Percentiles rank a stretch among this genome's conserved stretches.
phyloP scores from a whole-genome alignment of 2,329 filamentous ascomycete genomes.

The Exophiala mesophila region DNA sequence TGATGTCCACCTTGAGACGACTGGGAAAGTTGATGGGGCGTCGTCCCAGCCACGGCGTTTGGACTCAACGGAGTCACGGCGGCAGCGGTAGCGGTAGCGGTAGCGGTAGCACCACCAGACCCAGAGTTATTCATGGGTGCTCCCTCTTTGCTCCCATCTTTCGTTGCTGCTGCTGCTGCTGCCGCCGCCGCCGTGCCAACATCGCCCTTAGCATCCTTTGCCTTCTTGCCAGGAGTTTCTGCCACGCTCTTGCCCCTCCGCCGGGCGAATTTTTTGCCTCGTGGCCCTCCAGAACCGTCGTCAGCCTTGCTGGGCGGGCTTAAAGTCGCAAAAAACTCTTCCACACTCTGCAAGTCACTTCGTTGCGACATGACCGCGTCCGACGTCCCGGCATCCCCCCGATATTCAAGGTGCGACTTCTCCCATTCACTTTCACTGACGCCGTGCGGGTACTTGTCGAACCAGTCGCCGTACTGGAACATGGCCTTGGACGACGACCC shows the following conservation, averaged over 20 bases:
- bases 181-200: neutral
- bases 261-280: conserved; percentile 41
- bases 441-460: conserved; percentile 87
- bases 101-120: neutral
- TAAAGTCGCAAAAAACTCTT: conserved; percentile 84
- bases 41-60: conserved; percentile 8
- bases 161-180: neutral
- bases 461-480: conserved; percentile 98
- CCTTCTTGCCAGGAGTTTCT: conserved; percentile 28
- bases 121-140: neutral
- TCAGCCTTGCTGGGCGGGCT: conserved; percentile 54
- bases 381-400: conserved; percentile 63
- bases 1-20: conserved; percentile 3
- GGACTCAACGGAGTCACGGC: no score
- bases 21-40: conserved; percentile 7
- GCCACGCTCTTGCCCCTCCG: conserved; percentile 33
- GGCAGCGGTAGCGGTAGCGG: neutral
- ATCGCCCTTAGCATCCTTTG: conserved; percentile 7
- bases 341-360: conserved; percentile 84
- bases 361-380: conserved; percentile 87
- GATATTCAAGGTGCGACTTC: conserved; percentile 62
- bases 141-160: neutral
- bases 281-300: conserved; percentile 34
- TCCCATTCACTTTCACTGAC: conserved; percentile 80
- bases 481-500: conserved; percentile 38